Evolutionary conservation across 1,284 basidiomycete species (phyloP), one percentile per base, ranked within the genome.

Genomic region (Fomitopsis pinicola): DNA sequence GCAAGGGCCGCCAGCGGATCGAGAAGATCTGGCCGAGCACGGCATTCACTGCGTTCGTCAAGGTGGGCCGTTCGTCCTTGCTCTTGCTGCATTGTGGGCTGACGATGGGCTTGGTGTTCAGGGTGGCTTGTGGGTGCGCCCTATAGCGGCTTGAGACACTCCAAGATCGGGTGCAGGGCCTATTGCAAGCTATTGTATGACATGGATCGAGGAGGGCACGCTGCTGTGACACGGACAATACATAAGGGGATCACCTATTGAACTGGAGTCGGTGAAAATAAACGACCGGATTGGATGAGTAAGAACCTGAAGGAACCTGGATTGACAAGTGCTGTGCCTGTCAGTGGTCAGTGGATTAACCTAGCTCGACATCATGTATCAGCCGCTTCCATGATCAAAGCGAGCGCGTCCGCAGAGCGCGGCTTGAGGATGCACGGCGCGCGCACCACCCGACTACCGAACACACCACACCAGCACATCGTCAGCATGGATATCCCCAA

Each of bases 1-100:
- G 60, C 19, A 61, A 61, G 42, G 60, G 60, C 38, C 60, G 60
- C 42, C 55, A 61, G 50, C 14, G n/a, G 28, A 45, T 61, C 22
- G 60, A 61, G 55, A 50, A 58, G 48, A n/a, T 36, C 56, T 61
- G 60, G 60, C 60, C 60, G 26, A 53, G 48, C 38, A 61, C 60
- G 3, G 60, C 60, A 40, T 57, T 61, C 46, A 61, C 60, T n/a
- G 48, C 35, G 8, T 61, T 42, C 38, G 44, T 61, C 35, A 61
- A 61, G 60, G 60, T 60, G 10, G 35, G 59, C 19, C 5, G 7
- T 30, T n/a, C 17, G 40, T 42, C 28, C 28, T 8, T 12, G 26
- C 6, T 50, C 48, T 50, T 50, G 26, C 45, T 19, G 26, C n/a
- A 33, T 50, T 30, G 48, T 26, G 5, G 26, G 48, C 26, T 50